Percentiles rank a stretch among this genome's conserved stretches.
Conservation (phyloP, 192 early-diverging fungal genomes). For the Coemansia erecta region DNA sequence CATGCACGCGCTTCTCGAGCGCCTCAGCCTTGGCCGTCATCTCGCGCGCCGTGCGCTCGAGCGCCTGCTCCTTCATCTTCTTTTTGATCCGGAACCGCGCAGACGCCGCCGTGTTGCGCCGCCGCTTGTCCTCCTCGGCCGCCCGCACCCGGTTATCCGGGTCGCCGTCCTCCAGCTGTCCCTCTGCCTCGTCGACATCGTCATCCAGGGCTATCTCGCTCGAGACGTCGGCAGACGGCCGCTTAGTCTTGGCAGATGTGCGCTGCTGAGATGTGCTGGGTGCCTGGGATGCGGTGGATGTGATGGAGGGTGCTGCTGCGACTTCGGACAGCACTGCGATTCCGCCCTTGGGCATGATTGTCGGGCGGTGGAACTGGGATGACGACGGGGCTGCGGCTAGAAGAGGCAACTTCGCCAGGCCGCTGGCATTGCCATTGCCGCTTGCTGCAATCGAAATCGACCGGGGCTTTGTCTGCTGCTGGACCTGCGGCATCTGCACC, state of each 20-base stretch:
- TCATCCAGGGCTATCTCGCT: not conserved
- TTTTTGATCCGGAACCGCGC: conserved; percentile 95
- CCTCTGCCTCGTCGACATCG: conserved; percentile 2
- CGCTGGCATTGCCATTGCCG: conserved; percentile 5
- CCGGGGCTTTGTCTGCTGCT: conserved; percentile 11
- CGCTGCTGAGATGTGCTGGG: conserved; percentile 4
- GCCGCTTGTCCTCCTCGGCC: conserved; percentile 83
- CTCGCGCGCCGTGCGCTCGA: conserved; percentile 78
- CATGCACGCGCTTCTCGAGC: conserved; percentile 74
- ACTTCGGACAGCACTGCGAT: not conserved
- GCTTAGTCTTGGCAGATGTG: conserved; percentile 12
- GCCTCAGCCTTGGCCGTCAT: conserved; percentile 67
- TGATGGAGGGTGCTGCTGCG: not conserved
- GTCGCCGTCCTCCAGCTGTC: conserved; percentile 48
- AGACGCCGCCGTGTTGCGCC: conserved; percentile 91
- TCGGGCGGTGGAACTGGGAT: conserved; percentile 15
- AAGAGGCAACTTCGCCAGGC: conserved; percentile 9
- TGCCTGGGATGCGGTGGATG: not conserved
- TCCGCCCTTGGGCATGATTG: conserved; percentile 29
- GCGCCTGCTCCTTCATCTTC: conserved; percentile 83
- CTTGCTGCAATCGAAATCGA: not conserved
- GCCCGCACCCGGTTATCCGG: conserved; percentile 80
- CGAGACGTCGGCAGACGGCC: not conserved
- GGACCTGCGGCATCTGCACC: conserved; percentile 16
- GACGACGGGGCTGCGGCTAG: conserved; percentile 17